phyloP scores from a whole-genome alignment of 257 asterid species.

The Primulina eburnea region DNA sequence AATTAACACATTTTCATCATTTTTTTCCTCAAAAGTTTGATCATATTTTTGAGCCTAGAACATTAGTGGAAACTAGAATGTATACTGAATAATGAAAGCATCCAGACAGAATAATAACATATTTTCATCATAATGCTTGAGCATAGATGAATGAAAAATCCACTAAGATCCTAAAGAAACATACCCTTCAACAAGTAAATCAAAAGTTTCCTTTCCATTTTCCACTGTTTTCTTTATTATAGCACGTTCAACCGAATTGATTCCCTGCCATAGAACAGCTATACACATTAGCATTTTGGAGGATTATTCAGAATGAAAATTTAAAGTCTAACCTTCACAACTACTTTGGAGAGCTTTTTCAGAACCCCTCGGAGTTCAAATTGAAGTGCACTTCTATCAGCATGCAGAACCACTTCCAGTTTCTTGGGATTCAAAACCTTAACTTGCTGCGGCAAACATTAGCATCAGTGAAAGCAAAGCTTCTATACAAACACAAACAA shows the following conservation, averaged over 20 bases:
- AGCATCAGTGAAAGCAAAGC: slow-evolving; percentile 2
- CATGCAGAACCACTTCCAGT: slow-evolving; percentile 53
- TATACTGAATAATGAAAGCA: background rate
- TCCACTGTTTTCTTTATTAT: slow-evolving; percentile 57
- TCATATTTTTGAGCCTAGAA: too few species aligned
- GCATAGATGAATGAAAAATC: slow-evolving; percentile 12
- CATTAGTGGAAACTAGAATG: background rate
- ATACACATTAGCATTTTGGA: background rate
- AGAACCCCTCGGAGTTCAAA: slow-evolving; percentile 64
- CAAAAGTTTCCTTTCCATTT: slow-evolving; percentile 38
- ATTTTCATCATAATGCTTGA: background rate
- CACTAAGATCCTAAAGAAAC: slow-evolving; percentile 18
- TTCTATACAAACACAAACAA: slow-evolving; percentile 11
- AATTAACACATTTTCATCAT: too few species aligned
- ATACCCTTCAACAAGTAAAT: slow-evolving; percentile 90
- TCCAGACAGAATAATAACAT: background rate
- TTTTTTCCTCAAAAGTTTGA: too few species aligned
- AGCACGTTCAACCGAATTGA: slow-evolving; percentile 74
- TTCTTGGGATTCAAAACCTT: slow-evolving; percentile 48
- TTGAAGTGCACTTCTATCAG: slow-evolving; percentile 55
- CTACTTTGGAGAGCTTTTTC: slow-evolving; percentile 64
- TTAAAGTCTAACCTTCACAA: slow-evolving; percentile 63
- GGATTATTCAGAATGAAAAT: background rate
- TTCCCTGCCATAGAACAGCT: slow-evolving; percentile 52
- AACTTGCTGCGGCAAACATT: slow-evolving; percentile 52